Conservation (phyloP, 495 filamentous ascomycete genomes). For the Ramalina intermedia region DNA sequence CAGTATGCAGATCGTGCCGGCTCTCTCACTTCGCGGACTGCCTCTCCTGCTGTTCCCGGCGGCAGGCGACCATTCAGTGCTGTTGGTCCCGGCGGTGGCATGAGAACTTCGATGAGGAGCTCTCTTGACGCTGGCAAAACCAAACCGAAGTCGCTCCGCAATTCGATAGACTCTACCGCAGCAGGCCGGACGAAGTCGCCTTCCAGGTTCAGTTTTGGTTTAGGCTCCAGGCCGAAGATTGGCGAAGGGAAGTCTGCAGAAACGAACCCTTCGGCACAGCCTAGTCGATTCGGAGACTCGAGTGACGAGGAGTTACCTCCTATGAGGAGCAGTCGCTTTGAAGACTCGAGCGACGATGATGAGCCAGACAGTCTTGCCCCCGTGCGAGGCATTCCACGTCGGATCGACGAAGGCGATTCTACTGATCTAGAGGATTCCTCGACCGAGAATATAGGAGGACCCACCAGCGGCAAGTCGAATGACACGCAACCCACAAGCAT, state of each 20-base stretch:
- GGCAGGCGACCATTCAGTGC: conserved; percentile 13
- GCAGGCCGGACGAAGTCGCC: conserved; percentile 22
- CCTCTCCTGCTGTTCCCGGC: conserved; percentile 18
- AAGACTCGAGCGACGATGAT: conserved; percentile 63
- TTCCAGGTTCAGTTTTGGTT: conserved; percentile 34
- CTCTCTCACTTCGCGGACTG: conserved; percentile 20
- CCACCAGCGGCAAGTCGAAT: conserved; percentile 10
- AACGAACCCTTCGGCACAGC: conserved; percentile 24
- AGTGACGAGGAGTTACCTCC: conserved; percentile 48
- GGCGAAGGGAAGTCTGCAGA: conserved; percentile 11
- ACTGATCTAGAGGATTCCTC: conserved; percentile 56
- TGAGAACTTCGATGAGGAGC: conserved; percentile 38
- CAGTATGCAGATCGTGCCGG: conserved; percentile 23
- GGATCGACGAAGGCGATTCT: conserved; percentile 44
- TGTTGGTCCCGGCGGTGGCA: conserved; percentile 15
- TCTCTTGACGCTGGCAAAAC: conserved; percentile 13
- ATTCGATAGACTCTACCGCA: conserved; percentile 12
- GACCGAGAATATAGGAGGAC: conserved; percentile 22
- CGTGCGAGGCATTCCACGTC: conserved; percentile 51
- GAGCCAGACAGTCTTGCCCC: conserved; percentile 31
- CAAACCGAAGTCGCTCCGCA: conserved; percentile 13
- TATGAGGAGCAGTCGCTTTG: conserved; percentile 54
- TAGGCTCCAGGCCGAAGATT: conserved; percentile 25
- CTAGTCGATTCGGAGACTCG: conserved; percentile 49
- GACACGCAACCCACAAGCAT: conserved; percentile 3